These are phyloP conservation scores for Avena atlantica DNA, from an alignment of 176 grass and related monocot genomes.

Conservation along the genomic window DNA sequence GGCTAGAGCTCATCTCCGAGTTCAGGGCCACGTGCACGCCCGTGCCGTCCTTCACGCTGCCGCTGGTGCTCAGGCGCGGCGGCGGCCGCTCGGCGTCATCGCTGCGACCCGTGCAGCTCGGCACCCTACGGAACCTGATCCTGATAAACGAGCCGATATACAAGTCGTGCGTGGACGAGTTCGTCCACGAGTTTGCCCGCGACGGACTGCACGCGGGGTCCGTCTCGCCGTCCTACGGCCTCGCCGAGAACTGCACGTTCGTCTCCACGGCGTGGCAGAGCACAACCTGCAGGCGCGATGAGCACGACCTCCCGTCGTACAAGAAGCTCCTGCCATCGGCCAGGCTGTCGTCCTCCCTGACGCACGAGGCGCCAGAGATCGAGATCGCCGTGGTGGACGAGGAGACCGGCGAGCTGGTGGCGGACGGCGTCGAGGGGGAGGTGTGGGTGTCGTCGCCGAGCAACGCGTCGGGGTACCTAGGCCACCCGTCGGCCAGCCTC, in stretches of 20 bases:
- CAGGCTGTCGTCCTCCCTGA: slow-evolving; percentile 13
- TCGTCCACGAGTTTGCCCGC: slow-evolving; percentile 41
- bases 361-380: slow-evolving; percentile 36
- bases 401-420: slow-evolving; percentile 49
- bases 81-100: background rate
- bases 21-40: slow-evolving; percentile 66
- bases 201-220: slow-evolving; percentile 41
- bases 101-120: slow-evolving; percentile 42
- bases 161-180: slow-evolving; percentile 46
- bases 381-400: slow-evolving; percentile 58
- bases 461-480: slow-evolving; percentile 70
- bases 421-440: slow-evolving; percentile 65
- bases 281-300: background rate
- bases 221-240: slow-evolving; percentile 62
- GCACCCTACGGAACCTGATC: slow-evolving; percentile 65
- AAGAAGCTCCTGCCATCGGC: slow-evolving; percentile 62
- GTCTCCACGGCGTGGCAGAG: slow-evolving; percentile 64
- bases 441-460: slow-evolving; percentile 71
- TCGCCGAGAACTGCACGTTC: slow-evolving; percentile 73
- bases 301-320: slow-evolving; percentile 34
- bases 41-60: slow-evolving; percentile 61
- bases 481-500: slow-evolving; percentile 53
- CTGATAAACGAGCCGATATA: slow-evolving; percentile 71
- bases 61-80: slow-evolving; percentile 49
- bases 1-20: slow-evolving; percentile 67